Percentiles rank a stretch among this genome's conserved stretches.
phyloP scores from a whole-genome alignment of 1,284 basidiomycete genomes.

The Inonotus hispidus region DNA sequence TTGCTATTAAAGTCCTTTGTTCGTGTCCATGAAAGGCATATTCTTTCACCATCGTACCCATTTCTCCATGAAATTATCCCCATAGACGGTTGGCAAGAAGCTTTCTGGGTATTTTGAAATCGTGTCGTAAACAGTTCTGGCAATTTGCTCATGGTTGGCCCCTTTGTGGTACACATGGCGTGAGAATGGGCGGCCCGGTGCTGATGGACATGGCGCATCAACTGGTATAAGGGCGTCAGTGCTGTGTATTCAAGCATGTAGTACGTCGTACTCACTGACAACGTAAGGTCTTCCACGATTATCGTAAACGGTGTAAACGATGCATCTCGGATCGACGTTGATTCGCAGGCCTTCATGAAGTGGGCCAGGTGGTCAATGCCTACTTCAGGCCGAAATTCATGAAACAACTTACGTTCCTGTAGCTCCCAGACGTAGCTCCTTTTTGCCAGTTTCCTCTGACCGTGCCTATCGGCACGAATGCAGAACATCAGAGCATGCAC shows the following conservation, averaged over 20 bases:
- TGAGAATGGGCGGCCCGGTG: not conserved
- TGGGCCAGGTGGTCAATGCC: not conserved
- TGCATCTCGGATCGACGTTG: not conserved
- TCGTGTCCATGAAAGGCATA: not conserved
- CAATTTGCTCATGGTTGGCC: slow-evolving; percentile 1
- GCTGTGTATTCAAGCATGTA: not conserved
- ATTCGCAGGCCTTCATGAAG: not conserved
- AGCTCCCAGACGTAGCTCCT: not conserved
- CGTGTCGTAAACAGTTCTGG: not conserved
- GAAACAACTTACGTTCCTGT: not conserved
- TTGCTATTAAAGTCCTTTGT: not conserved
- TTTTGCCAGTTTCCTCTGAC: not conserved
- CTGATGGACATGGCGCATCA: not conserved
- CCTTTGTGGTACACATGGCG: slow-evolving; percentile 2
- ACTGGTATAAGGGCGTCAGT: not conserved
- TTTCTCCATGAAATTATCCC: not conserved
- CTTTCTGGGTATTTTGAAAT: slow-evolving; percentile 2
- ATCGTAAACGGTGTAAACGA: not conserved
- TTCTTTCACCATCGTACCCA: not conserved
- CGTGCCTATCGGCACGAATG: not conserved
- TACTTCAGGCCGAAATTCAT: not conserved
- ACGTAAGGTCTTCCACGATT: slow-evolving; percentile 1
- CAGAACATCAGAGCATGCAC: not conserved
- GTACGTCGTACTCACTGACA: not conserved
- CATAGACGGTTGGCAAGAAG: slow-evolving; percentile 3